Conservation (phyloP, 305 asterid species). For the Fraxinus ornus region DNA sequence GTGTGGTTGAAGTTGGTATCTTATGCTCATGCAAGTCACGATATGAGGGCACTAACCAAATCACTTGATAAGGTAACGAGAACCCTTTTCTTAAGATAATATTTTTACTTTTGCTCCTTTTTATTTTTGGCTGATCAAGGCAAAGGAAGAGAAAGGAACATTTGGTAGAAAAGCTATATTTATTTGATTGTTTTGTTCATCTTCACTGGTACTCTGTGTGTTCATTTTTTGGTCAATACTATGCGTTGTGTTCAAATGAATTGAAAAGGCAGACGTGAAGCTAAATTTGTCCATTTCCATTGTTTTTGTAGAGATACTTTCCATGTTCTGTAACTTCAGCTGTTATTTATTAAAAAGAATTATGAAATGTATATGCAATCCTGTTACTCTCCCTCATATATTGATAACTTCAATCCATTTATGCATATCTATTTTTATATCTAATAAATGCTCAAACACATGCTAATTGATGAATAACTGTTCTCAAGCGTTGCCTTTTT, state of each 20-base stretch:
- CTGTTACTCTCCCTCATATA: background rate
- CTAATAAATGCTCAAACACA: background rate
- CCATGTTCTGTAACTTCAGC: background rate
- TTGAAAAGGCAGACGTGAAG: background rate
- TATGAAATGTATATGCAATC: background rate
- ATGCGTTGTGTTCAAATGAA: background rate
- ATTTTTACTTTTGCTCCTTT: background rate
- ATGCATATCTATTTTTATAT: background rate
- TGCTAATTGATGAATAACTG: background rate
- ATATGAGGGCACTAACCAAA: slow-evolving; percentile 67
- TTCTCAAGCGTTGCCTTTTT: background rate
- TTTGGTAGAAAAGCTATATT: background rate
- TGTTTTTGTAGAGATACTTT: background rate
- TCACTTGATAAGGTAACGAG: slow-evolving; percentile 72
- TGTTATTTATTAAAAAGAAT: background rate
- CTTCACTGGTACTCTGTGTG: background rate
- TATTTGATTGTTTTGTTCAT: background rate
- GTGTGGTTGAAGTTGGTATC: slow-evolving; percentile 96
- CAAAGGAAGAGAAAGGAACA: background rate
- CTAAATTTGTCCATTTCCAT: slow-evolving; percentile 1
- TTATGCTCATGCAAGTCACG: slow-evolving; percentile 90
- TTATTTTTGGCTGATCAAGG: background rate
- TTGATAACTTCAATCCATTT: background rate
- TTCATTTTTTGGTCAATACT: background rate
- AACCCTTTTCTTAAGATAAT: background rate